Evolutionary conservation across 2,329 filamentous ascomycete genomes (phyloP), one percentile per base, ranked within the genome.

Genomic region (Calonectria pseudoreteaudii): DNA sequence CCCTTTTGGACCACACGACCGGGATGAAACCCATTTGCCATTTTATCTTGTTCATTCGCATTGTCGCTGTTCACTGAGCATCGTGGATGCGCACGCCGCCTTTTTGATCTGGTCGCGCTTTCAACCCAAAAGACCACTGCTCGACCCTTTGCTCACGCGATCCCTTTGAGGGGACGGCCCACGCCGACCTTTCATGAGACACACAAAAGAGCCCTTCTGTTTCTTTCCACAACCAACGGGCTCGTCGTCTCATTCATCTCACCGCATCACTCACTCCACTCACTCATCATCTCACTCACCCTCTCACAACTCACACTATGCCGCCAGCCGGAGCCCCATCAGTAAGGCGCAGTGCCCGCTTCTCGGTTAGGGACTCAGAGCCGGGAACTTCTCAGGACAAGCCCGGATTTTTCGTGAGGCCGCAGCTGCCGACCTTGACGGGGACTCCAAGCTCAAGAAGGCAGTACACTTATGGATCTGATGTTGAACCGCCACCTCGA

Each of bases 391-490:
- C 75, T 13, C 71, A 71, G 38, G 70, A 76, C 10, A 52, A 67
- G 31, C 56, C 70, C 13, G 75, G 60, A 41, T 26, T 53, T 2
- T 36, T 81, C 36, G 70, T 75, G 20, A 71, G 76, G 16, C 80
- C 80, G 18, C 72, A 78, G 13, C 65, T 81, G 16, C 80, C 81
- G 0, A 23, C 64, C 5, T 71, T 83, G 6, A 58, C 73, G 44
- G 84, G 82, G 4, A 85, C 84, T 0, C 83, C 84, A 7, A 84
- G 83, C 56, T 80, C 83, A 14, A 79, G 84, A 36, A 80, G 84
- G 49, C 84, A 85, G 73, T 86, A 85, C 70, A 81, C 83, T 1
- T 86, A 86, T 76, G 84, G 84, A 41, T 82, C 84, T 41, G 83
- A 71, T n/a, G 80, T 75, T 36, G 84, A 86, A 65, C 84, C 84